Base-by-base conservation (phyloP, 345 rosid species). In the Gossypioides kirkii region DNA sequence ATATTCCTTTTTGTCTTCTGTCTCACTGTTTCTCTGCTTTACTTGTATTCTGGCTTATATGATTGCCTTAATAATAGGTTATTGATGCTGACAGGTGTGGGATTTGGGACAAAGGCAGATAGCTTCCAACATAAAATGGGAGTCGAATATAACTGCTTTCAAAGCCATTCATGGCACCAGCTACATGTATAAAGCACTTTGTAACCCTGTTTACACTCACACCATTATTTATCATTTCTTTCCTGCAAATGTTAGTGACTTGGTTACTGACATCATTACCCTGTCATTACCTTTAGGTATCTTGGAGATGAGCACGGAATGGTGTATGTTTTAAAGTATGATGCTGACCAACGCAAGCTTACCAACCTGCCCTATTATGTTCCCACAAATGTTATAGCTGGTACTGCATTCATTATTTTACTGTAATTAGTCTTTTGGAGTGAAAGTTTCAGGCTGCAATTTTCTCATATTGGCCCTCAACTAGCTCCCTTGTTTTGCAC, bases 301-400 rank as follows among this genome's bases (percentile, higher is more conserved):
- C 61, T 93, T 36, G 97, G 98, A 73, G 98, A 93, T 76, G 96
- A 93, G 81, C 75, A 83, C 13, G 98, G 97, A 58, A 83, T 73
- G 84, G 87, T 90, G 70, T 88, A 84, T 70, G 91, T 87, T 52
- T 26, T 89, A 59, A 85, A 91, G 83, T 91, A 75, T 82, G 85
- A 79, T 67, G 80, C 80, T 72, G 91, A 85, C 58, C 85, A 80
- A 70, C 77, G 80, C 76, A 82, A 81, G 74, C 81, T 93, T 26
- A 14, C 82, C 59, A 79, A n/a, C 45, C 77, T 83, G 74, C 93
- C 98, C 18, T 89, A 93, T 82, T 80, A 82, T 74, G 86, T 93
- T 80, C 88, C 91, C 38, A 85, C 84, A 67, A 77, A 82, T 76
- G 82, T 84, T 71, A 80, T 91, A 81, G 84, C 82, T 63, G 96